These are phyloP conservation scores for Fusarium xyrophilum DNA, from an alignment of 2,329 filamentous ascomycete species.

Conservation along the genomic window DNA sequence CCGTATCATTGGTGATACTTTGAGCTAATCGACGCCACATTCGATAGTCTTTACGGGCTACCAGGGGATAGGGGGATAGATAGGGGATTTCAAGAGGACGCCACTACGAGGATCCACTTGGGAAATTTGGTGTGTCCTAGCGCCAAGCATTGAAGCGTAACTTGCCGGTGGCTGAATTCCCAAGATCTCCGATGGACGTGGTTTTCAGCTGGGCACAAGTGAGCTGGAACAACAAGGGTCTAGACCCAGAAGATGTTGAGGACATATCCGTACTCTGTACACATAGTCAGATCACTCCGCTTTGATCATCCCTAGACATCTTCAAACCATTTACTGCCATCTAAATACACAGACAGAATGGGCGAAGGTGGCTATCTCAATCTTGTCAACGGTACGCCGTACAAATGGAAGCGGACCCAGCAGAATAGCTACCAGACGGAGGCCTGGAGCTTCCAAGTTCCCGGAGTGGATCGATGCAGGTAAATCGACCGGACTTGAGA, in stretches of 20 bases:
- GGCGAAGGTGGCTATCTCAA: conserved; percentile 1
- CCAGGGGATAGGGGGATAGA: neutral
- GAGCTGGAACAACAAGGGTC: neutral
- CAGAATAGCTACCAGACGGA: conserved; percentile 19
- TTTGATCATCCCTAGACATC: neutral
- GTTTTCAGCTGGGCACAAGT: neutral
- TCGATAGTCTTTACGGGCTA: neutral
- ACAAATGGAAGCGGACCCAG: conserved; percentile 3
- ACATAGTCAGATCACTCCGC: conserved; percentile 1
- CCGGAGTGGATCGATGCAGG: conserved; percentile 6
- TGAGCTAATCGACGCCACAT: neutral
- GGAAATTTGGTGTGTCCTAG: neutral
- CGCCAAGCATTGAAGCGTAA: neutral
- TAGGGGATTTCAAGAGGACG: neutral
- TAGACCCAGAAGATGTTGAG: neutral
- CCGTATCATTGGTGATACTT: neutral
- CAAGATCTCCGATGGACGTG: neutral
- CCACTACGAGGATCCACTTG: neutral
- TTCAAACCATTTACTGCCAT: neutral
- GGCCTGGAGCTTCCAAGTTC: neutral
- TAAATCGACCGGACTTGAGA: neutral
- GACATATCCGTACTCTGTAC: too few species aligned
- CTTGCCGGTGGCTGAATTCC: neutral
- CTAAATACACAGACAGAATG: neutral
- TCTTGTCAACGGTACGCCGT: conserved; percentile 13